Evolutionary conservation across 164 flowering plant species (phyloP), one percentile per base, ranked within the genome.

Genomic region (Vitis rotundifolia): DNA sequence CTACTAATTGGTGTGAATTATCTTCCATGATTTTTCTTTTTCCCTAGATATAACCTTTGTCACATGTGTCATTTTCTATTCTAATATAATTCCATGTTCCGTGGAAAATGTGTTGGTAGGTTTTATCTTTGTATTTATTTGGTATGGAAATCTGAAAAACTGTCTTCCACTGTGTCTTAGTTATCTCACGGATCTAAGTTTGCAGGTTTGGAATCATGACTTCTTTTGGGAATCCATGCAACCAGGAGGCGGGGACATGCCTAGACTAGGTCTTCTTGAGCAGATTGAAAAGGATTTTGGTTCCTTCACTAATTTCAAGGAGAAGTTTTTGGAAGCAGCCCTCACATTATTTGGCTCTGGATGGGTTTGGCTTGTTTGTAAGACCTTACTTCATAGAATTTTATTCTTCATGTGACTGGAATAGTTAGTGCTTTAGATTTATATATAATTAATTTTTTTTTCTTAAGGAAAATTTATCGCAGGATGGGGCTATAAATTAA

Each of bases 171-270:
- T 1, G 1, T 2, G 5, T 3, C 44, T 5, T 37, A 37, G 44
- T 37, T 37, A 37, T 37, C 44, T 16, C n/a, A 15, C 10, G 57
- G 8, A 16, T 64, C 9, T 54, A 13, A 2, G 26, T 63, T 52
- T 79, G 55, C 76, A 95, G 99, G 94, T 91, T 12, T 95, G 98
- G 98, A 95, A 95, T 79, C 98, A 95, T 80, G 91, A 90, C 68
- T 95, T 95, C 84, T 95, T 95, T 79, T 95, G 98, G 99, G 99
- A 95, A 79, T 93, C 98, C 57, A 90, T 95, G 97, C 91, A 91
- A 79, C 98, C 98, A 50, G 93, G 87, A 57, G 98, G 99, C 11
- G 97, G 98, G 29, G 84, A 80, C 66, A 77, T 79, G 75, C 99
- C 99, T 7, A 76, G 79, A 75, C 82, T 82, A 73, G 98, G 94